Base-by-base conservation (phyloP, 805 yeast species). In the Jamesozyma gamospora region DNA sequence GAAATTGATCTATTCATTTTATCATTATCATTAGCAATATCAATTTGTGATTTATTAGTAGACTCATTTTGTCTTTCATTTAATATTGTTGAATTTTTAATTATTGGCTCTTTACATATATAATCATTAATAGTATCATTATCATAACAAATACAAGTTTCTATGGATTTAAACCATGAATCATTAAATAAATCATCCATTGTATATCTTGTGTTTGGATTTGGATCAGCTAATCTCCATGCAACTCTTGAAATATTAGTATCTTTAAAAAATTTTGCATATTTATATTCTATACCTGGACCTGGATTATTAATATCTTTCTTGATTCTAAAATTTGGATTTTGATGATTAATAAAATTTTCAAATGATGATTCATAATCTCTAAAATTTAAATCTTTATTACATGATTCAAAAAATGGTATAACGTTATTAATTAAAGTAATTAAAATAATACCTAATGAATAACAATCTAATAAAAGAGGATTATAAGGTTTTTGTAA, bases 221-320 rank as follows among this genome's bases (percentile, higher is more conserved):
- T 63, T 3, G 86, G 85, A 51, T 82, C 87, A 49, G 81, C 74
- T 37, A 82, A 59, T 55, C 82, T 73, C 86, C 88, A 81, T 8
- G 84, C 77, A 6, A 70, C 76, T 50, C 92, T 68, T 1, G 87
- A 74, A 18, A 80, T 77, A 11, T 79, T 79, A 1, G 72, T 56
- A 32, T 71, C 69, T 26, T 71, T 71, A 58, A 72, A 77, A 43
- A 69, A 76, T 41, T 75, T 70, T 0, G 86, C 87, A 68, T 75
- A 74, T 49, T 73, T 75, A 57, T 76, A 81, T 52, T 83, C 92
- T 4, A 72, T 59, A 14, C 90, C 88, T 1, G 92, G 92, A 2
- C 79, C 79, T 41, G 68, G 66, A 46, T 56, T 69, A 18, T 67
- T 67, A 7, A 65, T 64, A 37, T 65, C 66, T 17, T 18, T 14